Base-by-base conservation (phyloP, 768 basidiomycete genomes). In the Tylopilus felleus region DNA sequence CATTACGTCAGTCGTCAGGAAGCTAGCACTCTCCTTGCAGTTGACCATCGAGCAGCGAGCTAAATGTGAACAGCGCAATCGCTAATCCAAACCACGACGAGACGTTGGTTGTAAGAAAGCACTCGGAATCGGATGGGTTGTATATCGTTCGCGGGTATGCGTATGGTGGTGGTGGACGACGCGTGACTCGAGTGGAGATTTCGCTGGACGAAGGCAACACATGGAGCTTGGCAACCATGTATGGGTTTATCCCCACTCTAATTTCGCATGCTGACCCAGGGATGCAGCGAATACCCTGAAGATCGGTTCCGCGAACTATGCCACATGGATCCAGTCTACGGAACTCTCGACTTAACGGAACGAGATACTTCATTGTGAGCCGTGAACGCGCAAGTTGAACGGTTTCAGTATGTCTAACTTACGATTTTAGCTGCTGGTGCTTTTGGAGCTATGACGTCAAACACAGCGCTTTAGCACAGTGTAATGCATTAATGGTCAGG, bases 11-110 rank as follows among this genome's bases (percentile, higher is more conserved):
- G 70, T 57, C 23, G 43, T 36, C 16, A 16, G 35, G 29, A 36
- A 1, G 1, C 29, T 46, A 50, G 55, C 16, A 46, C 8, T 0
- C 51, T 47, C 19, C 27, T 29, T 36, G 47, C 33, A 35, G 40
- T 60, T 59, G 17, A 65, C 54, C 47, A 73, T 72, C 60, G 63
- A 72, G 10, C 60, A 80, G 78, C 54, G 82, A 85, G 46, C 71
- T 86, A 17, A 85, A 82, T 56, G 77, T 80, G 35, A 85, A 85
- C 57, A 78, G 77, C 46, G 82, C 74, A 0, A 80, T 85, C 31
- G 81, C 79, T 0, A 67, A 69, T 7, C 84, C 84, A 0, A 78
- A 74, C 23, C 84, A 86, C 62, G 72, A 77, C 35, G 84, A 85
- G 54, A 66, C 60, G 23, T 51, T 81, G 8, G 13, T 31, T 21